Conservation (phyloP, 2,329 filamentous ascomycete genomes). For the Plenodomus tracheiphilus region DNA sequence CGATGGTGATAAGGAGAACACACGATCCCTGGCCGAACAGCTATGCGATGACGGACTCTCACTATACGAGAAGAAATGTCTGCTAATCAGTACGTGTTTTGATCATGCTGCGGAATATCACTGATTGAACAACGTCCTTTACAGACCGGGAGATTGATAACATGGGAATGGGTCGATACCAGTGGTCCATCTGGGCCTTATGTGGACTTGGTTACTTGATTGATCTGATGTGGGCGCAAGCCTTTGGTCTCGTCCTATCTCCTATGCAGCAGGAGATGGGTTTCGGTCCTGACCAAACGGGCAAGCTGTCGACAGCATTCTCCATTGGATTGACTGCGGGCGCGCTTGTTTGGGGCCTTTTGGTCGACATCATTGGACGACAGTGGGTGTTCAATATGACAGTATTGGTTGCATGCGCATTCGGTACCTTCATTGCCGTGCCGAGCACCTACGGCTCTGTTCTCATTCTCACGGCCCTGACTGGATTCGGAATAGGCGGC, state of each 20-base stretch:
- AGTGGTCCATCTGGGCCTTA: conserved; percentile 57
- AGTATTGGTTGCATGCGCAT: conserved; percentile 58
- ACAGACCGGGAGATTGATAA: conserved; percentile 52
- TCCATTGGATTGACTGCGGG: conserved; percentile 59
- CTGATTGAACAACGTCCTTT: not conserved
- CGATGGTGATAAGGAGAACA: conserved; percentile 4
- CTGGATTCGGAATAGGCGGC: conserved; percentile 57
- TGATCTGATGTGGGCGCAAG: conserved; percentile 62
- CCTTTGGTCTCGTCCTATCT: conserved; percentile 58
- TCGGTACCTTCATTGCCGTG: conserved; percentile 57
- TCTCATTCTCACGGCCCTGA: conserved; percentile 58
- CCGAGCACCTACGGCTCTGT: conserved; percentile 56
- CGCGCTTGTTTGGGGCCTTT: conserved; percentile 59
- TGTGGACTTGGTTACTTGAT: conserved; percentile 61
- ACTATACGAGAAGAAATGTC: conserved; percentile 50
- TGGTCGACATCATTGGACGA: conserved; percentile 59
- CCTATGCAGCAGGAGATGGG: conserved; percentile 61
- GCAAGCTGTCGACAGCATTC: conserved; percentile 60
- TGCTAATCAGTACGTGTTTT: conserved; percentile 42
- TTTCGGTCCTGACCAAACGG: conserved; percentile 50
- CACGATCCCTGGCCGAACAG: conserved; percentile 7
- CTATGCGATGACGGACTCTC: conserved; percentile 17
- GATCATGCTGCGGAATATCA: not conserved
- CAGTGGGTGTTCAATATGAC: conserved; percentile 63
- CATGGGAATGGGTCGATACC: conserved; percentile 58